phyloP scores from a whole-genome alignment of 129 eudicot species.

The Smallanthus sonchifolius region DNA sequence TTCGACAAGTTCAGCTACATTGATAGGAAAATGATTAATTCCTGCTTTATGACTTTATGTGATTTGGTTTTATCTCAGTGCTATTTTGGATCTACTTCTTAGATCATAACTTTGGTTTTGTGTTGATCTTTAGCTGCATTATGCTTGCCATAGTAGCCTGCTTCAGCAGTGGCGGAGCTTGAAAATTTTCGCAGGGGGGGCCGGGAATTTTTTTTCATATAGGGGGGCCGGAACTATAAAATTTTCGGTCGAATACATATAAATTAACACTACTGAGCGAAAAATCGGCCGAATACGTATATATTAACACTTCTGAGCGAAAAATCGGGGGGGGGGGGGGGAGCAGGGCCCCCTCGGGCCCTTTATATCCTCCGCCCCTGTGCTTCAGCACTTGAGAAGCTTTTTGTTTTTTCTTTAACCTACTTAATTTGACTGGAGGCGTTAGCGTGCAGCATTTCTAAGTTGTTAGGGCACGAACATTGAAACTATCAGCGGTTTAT shows the following conservation, averaged over 20 bases:
- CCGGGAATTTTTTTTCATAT: too few relatives aligned
- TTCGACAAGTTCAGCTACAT: neutral
- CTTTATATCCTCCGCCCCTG: too few relatives aligned
- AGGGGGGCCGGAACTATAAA: too few relatives aligned
- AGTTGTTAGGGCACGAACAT: neutral
- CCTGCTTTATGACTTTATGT: neutral
- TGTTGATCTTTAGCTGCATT: neutral
- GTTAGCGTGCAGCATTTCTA: neutral
- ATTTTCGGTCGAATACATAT: too few relatives aligned
- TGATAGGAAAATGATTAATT: neutral
- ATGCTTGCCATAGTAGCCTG: neutral
- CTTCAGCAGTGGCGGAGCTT: too few relatives aligned
- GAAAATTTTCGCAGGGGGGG: too few relatives aligned
- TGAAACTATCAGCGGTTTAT: neutral
- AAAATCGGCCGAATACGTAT: too few relatives aligned
- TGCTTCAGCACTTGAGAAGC: neutral
- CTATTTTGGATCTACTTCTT: slow-evolving; percentile 4
- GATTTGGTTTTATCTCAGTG: neutral
- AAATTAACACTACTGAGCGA: too few relatives aligned
- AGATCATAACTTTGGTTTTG: neutral
- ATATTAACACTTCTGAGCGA: too few relatives aligned
- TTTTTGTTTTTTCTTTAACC: neutral
- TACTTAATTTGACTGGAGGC: neutral
- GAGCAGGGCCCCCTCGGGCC: too few relatives aligned
- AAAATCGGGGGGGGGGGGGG: too few relatives aligned